Base-by-base conservation (phyloP, 2,329 filamentous ascomycete genomes). In the Diaporthe citriasiana region DNA sequence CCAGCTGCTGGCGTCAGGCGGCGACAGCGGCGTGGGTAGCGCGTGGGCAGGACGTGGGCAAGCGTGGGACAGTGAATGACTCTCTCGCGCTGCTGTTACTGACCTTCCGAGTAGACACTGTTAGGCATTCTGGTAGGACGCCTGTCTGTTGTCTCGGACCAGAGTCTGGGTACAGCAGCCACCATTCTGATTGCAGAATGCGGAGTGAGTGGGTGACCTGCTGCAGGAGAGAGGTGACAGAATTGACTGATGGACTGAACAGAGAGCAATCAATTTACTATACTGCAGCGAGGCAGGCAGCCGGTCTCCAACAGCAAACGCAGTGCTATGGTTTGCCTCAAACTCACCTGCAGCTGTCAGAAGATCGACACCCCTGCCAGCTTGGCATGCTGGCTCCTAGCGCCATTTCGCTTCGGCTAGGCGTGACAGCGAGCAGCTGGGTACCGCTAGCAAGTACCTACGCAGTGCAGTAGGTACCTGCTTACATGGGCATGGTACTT, bases 271-370 rank as follows among this genome's bases (percentile, higher is more conserved):
- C 56, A 59, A 40, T 40, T 56, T 35, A n/a, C 53, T 13, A 30
- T n/a, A 13, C 53, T 12, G 19, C 27, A 33, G 7, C 42, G 33
- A 60, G 19, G 22, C 38, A 19, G 38, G 6, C 57, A 17, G 38
- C n/a, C 57, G 17, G 57, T 27, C 38, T 63, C 57, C 40, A 42
- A 63, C 57, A 63, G 40, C 27, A 8, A 17, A n/a, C 10, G 55
- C 19, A 35, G 30, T 38, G 55, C 59, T 45, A 17, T 51, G 40
- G 69, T 59, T 71, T 71, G 69, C 30, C 42, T 50, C 60, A 47
- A 42, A 60, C 69, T 71, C 69, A 71, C 69, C 56, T 71, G 56
- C 69, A 71, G 68, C 71, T 51, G 71, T 69, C 71, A 73, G 71
- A 69, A 73, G 71, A 73, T 73, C 71, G 53, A 25, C 60, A 50